phyloP scores from a whole-genome alignment of 2,329 filamentous ascomycete species.

The Knufia fluminis region DNA sequence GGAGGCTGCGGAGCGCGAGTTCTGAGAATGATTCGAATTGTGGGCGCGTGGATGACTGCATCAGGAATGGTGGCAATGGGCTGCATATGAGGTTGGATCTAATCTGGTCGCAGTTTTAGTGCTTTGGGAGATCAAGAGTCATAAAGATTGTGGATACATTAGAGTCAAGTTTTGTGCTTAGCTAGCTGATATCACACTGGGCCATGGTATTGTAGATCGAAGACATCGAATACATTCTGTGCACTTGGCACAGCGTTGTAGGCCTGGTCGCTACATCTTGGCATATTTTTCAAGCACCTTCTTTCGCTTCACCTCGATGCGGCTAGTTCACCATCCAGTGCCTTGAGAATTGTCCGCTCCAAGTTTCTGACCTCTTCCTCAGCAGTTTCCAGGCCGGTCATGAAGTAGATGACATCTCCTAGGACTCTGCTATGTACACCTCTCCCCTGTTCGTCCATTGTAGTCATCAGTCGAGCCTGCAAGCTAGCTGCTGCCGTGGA shows the following conservation, averaged over 20 bases:
- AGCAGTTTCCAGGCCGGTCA: slow-evolving; percentile 47
- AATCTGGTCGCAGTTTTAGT: no score
- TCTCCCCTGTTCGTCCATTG: slow-evolving; percentile 30
- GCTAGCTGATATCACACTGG: no score
- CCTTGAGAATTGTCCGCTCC: slow-evolving; percentile 14
- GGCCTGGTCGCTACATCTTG: no score
- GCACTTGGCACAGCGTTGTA: no score
- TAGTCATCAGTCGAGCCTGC: slow-evolving; percentile 40
- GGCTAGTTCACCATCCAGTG: slow-evolving; percentile 15
- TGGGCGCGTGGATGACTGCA: no score
- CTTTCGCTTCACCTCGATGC: background rate
- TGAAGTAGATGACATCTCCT: slow-evolving; percentile 53
- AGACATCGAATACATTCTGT: background rate
- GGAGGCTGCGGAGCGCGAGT: slow-evolving; percentile 28
- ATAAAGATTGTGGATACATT: no score
- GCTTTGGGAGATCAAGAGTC: no score
- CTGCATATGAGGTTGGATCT: no score
- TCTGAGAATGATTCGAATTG: background rate
- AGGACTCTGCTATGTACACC: slow-evolving; percentile 51
- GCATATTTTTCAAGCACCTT: no score
- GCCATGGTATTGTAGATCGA: no score
- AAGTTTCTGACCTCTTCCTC: slow-evolving; percentile 25
- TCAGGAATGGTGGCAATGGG: no score
- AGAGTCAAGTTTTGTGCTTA: no score
- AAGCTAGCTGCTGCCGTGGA: slow-evolving; percentile 47